A percentile compares a stretch with the other conserved stretches of the same genome.
These are phyloP conservation scores for Immersiporthe knoxdaviesiana DNA, from an alignment of 2,329 filamentous ascomycete species.

Conservation along the genomic window DNA sequence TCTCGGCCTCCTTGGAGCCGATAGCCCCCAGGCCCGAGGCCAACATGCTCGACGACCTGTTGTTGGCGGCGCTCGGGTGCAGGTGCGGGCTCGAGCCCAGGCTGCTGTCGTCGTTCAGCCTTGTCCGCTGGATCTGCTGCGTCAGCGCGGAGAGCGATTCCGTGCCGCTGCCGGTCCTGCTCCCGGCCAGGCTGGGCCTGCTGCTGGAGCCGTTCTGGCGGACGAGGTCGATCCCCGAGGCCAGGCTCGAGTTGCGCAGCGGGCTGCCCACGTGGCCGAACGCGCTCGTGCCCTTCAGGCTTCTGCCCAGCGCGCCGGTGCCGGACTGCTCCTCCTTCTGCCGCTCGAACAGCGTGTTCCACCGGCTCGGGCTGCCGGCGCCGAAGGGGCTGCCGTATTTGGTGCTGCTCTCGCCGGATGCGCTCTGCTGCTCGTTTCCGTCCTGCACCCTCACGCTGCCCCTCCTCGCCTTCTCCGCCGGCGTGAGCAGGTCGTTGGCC, in stretches of 20 bases:
- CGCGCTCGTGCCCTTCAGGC: slow-evolving; percentile 52
- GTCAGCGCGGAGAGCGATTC: slow-evolving; percentile 62
- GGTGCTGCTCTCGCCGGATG: slow-evolving; percentile 49
- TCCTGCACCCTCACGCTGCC: slow-evolving; percentile 61
- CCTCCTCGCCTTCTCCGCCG: slow-evolving; percentile 67
- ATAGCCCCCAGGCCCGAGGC: slow-evolving; percentile 42
- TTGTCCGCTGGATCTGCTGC: slow-evolving; percentile 65
- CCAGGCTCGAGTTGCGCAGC: slow-evolving; percentile 64
- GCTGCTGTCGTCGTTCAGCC: slow-evolving; percentile 47
- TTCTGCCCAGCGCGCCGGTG: slow-evolving; percentile 36
- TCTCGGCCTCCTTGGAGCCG: slow-evolving; percentile 40
- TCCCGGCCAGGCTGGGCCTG: slow-evolving; percentile 45
- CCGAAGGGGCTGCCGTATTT: slow-evolving; percentile 65
- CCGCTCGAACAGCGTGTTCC: slow-evolving; percentile 63
- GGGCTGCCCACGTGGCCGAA: slow-evolving; percentile 70
- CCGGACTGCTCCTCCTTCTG: slow-evolving; percentile 60
- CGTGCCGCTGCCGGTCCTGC: slow-evolving; percentile 46
- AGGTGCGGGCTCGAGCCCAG: slow-evolving; percentile 52
- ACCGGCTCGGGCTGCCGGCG: slow-evolving; percentile 62
- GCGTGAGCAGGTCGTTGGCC: slow-evolving; percentile 65
- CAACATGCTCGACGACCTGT: slow-evolving; percentile 46
- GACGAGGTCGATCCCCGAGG: slow-evolving; percentile 51
- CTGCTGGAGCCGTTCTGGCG: slow-evolving; percentile 36
- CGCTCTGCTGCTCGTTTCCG: slow-evolving; percentile 25
- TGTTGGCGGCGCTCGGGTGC: slow-evolving; percentile 51